Evolutionary conservation across 2,329 filamentous ascomycete species (phyloP), one percentile per base, ranked within the genome.

Genomic region (Xylaria sp.): DNA sequence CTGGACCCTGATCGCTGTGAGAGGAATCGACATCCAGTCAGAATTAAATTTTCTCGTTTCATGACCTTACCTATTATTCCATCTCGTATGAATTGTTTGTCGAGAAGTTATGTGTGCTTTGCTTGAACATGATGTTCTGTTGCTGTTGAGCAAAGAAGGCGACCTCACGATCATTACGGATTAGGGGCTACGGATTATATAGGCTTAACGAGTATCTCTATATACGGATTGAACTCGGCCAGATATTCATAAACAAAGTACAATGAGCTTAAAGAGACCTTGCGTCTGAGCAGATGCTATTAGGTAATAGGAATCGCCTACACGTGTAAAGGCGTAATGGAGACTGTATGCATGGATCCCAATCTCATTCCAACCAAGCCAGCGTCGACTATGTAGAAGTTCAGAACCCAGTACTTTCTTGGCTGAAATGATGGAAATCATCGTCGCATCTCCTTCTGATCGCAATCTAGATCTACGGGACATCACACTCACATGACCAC

Each of bases 391-490:
- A 46, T 46, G 42, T 16, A 46, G 9, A 13, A 46, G 42, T n/a
- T 46, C 42, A 16, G 42, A 13, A n/a, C 16, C 55, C 9, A 5
- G 44, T 34, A 49, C 39, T 18, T 23, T 44, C 47, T n/a, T 44
- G 49, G 35, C 55, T 54, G 49, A 49, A 63, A 70, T 53, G 59
- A 70, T 67, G 69, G 65, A 66, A 61, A 62, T 56, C 52, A 48
- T 61, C 55, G 63, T 57, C 54, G 61, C 59, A n/a, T 37, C 54
- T 57, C 52, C 54, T 37, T 46, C 55, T 51, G 63, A 54, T 61
- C 51, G 23, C 51, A 42, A 51, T 48, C 35, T 52, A 55, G 34
- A 64, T 64, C 61, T 54, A 54, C 61, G 42, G 65, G 48, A 63
- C 59, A 64, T 23, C 53, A 62, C 55, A 49, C 39, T 35, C 18